Percentiles rank a stretch among this genome's conserved stretches.
Conservation (phyloP, 768 basidiomycete genomes). For the Leccinum incarnatum region DNA sequence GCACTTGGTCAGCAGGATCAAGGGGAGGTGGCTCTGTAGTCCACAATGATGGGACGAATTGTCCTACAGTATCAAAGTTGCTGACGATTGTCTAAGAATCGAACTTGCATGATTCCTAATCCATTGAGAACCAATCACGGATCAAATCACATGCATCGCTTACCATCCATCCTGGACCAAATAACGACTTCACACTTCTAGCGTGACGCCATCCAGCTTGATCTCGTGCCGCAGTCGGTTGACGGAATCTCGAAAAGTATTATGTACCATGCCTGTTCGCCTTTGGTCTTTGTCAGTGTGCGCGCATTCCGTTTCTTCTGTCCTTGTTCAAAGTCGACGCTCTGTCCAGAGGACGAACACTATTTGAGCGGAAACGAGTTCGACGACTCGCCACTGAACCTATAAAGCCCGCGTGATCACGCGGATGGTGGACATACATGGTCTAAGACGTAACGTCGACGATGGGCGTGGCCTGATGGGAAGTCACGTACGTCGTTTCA, state of each 20-base stretch:
- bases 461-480: conserved; percentile 33
- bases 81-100: background rate
- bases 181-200: background rate
- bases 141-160: background rate
- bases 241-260: background rate
- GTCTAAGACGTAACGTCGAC: conserved; percentile 38
- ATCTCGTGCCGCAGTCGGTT: background rate
- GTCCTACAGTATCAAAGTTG: background rate
- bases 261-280: background rate
- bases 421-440: conserved; percentile 39
- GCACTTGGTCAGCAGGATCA: background rate
- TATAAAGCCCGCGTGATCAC: conserved; percentile 19
- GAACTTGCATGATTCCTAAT: background rate
- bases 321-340: background rate
- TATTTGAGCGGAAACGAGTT: background rate
- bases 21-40: background rate
- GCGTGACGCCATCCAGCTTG: background rate
- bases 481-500: background rate
- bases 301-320: background rate
- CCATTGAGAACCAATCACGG: background rate
- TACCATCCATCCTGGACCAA: background rate
- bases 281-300: conserved; percentile 2
- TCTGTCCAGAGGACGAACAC: background rate
- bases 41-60: background rate
- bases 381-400: background rate